Base-by-base conservation (phyloP, 2,329 filamentous ascomycete genomes). In the Malbranchea zuffiana region DNA sequence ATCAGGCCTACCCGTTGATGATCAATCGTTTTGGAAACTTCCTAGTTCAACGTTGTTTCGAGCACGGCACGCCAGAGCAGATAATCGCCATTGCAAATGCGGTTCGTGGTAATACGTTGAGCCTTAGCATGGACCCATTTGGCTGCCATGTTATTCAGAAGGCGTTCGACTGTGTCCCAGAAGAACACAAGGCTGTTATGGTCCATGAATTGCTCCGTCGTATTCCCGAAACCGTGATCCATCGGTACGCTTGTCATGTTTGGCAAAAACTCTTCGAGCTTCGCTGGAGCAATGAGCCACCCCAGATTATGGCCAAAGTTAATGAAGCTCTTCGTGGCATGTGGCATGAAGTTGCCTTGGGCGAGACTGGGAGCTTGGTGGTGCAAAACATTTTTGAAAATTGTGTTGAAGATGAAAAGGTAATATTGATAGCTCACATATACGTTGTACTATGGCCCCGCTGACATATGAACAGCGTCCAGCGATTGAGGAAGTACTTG, bases 311-410 rank as follows among this genome's bases (percentile, higher is more conserved):
- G 90, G 83, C 82, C 53, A 94, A 84, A 52, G 92, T 98, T 62
- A 98, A 98, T 53, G 86, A 96, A 50, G 82, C 90, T 42, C 73
- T 98, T 37, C 75, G 77, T 41, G 88, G 88, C 42, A 96, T 96
- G 86, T 98, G 90, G 90, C 87, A 96, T 54, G 88, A 98, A 54
- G 90, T 98, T 45, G 92, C 92, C 15, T 68, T 96, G 35, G 90
- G 90, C 23, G 90, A 98, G 67, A 98, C 92, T 7, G 90, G 90
- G 43, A 98, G 90, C 59, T 71, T 98, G 50, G 90, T 98, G 30
- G 92, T 98, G 32, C 90, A 98, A 62, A 98, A 98, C 59, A 98
- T 98, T 55, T 98, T 98, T 59, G 90, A 98, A 66, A 98, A 98
- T 54, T 98, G 90, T 53, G 74, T 96, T 19, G 92, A 98, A 55